Evolutionary conservation across 2,329 filamentous ascomycete genomes (phyloP).

Genomic region (Colletotrichum ledebouriae): DNA sequence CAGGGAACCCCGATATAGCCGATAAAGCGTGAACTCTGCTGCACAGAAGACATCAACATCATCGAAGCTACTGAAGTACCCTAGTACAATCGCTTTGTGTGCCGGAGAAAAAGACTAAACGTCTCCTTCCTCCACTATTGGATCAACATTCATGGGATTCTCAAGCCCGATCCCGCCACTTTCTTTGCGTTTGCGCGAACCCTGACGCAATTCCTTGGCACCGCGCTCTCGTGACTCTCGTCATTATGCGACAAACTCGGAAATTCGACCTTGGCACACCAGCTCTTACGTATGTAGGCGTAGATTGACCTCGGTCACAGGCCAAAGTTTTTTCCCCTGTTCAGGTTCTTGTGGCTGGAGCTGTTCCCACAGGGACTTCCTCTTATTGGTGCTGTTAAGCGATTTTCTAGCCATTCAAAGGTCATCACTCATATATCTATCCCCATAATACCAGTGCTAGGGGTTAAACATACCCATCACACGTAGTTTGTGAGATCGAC

Average conservation of each 20-base stretch:
- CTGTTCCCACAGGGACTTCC: too few species aligned
- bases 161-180: not conserved
- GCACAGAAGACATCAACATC: not conserved
- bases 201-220: constrained; percentile 7
- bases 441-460: too few species aligned
- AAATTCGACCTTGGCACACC: constrained; percentile 4
- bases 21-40: constrained; percentile 19
- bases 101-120: constrained; percentile 7
- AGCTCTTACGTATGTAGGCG: not conserved
- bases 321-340: too few species aligned
- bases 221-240: constrained; percentile 6
- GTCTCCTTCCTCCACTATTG: constrained; percentile 16
- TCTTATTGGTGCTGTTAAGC: too few species aligned
- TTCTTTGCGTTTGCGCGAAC: constrained; percentile 24
- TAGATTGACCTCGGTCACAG: too few species aligned
- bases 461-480: too few species aligned
- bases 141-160: constrained; percentile 29
- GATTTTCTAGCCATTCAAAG: too few species aligned
- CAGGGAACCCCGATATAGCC: constrained; percentile 31
- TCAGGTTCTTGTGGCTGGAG: too few species aligned
- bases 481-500: constrained; percentile 23
- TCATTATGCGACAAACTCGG: not conserved
- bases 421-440: too few species aligned
- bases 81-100: too few species aligned
- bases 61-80: not conserved